Evolutionary conservation across 768 basidiomycete species (phyloP).

Genomic region (Cystobasidium tubakii): DNA sequence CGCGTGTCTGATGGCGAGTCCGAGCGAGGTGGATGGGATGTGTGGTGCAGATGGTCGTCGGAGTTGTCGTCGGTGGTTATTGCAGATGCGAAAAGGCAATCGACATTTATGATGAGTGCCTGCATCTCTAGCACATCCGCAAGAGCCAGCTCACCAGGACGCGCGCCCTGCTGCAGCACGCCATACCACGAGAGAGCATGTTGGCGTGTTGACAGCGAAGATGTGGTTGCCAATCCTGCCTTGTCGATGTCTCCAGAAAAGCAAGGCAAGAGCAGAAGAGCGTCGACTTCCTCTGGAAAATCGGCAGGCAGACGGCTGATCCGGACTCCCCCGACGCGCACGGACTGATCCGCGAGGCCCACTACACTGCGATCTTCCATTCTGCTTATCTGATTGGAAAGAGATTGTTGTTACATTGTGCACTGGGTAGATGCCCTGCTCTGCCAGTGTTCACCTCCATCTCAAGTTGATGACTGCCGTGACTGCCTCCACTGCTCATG

Average conservation of each 20-base stretch:
- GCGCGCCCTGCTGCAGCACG: background rate
- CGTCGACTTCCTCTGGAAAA: background rate
- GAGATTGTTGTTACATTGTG: background rate
- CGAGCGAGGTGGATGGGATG: too few species aligned
- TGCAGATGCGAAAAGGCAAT: background rate
- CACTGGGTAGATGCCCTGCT: background rate
- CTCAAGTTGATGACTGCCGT: background rate
- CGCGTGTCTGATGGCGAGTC: background rate
- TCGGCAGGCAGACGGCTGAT: background rate
- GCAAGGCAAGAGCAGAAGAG: background rate
- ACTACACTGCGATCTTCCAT: background rate
- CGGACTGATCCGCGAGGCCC: background rate
- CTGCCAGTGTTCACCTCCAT: background rate
- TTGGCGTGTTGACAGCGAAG: too few species aligned
- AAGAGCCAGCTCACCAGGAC: background rate
- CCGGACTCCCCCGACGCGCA: background rate
- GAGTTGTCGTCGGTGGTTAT: background rate
- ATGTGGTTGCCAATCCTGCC: background rate
- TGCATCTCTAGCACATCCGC: background rate
- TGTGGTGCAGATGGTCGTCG: too few species aligned
- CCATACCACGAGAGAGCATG: background rate
- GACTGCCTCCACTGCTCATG: slow-evolving; percentile 1
- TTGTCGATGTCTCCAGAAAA: background rate
- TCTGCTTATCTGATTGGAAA: background rate
- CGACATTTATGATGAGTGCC: background rate